These are phyloP conservation scores for Xanthoparmelia taractica DNA, from an alignment of 495 filamentous ascomycete genomes.

Conservation along the genomic window DNA sequence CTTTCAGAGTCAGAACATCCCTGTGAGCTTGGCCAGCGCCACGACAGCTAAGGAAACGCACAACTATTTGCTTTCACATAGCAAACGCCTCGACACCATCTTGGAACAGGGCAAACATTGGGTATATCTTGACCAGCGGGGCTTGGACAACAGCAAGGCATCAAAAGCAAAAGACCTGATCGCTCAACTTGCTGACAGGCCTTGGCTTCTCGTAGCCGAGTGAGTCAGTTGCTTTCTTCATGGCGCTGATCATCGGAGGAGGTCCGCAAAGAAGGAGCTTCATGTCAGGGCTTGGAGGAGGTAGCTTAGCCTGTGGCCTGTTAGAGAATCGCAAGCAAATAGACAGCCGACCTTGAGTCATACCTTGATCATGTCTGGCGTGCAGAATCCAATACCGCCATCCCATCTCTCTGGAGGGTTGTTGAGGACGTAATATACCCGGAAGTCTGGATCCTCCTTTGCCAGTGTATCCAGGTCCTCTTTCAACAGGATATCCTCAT, in stretches of 20 bases:
- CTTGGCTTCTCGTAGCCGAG: slow-evolving; percentile 85
- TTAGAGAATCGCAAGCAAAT: neutral
- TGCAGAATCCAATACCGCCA: slow-evolving; percentile 89
- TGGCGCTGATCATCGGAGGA: slow-evolving; percentile 90
- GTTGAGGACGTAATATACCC: slow-evolving; percentile 90
- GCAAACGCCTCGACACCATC: neutral
- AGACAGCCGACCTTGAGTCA: slow-evolving; percentile 24
- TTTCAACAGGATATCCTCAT: slow-evolving; percentile 84
- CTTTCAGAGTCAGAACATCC: neutral
- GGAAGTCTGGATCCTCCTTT: slow-evolving; percentile 68
- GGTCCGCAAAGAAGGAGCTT: slow-evolving; percentile 97
- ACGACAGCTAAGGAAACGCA: neutral
- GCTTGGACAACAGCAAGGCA: neutral
- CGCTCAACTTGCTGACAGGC: slow-evolving; percentile 91
- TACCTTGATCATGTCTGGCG: slow-evolving; percentile 91
- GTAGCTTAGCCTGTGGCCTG: slow-evolving; percentile 40
- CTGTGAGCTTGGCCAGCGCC: neutral
- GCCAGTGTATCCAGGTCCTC: slow-evolving; percentile 79
- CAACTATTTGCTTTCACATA: neutral
- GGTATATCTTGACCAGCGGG: neutral
- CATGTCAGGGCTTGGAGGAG: slow-evolving; percentile 74
- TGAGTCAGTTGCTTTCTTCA: slow-evolving; percentile 90
- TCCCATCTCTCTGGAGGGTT: slow-evolving; percentile 87
- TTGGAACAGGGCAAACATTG: neutral
- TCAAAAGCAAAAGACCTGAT: slow-evolving; percentile 96